Conservation (phyloP, 2,329 filamentous ascomycete genomes). For the Ascochyta viciae-villosae region DNA sequence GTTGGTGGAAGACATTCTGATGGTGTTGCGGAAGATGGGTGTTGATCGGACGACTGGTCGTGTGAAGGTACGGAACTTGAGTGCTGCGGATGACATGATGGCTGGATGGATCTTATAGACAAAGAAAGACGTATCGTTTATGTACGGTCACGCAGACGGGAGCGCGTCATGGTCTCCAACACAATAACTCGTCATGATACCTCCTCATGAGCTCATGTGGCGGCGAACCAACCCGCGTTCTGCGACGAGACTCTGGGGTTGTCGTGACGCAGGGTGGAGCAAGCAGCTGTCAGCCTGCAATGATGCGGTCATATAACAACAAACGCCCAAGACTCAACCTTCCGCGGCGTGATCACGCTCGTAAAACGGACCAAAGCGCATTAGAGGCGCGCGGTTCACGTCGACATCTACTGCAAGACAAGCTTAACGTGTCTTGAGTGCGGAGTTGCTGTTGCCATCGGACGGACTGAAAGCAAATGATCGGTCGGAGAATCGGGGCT, state of each 20-base stretch:
- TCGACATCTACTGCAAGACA: slow-evolving; percentile 3
- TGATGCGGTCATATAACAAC: slow-evolving; percentile 17
- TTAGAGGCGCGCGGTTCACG: slow-evolving; percentile 1
- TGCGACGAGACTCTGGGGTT: slow-evolving; percentile 3
- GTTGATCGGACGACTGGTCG: slow-evolving; percentile 24
- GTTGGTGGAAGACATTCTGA: slow-evolving; percentile 42
- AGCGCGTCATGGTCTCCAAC: slow-evolving; percentile 1
- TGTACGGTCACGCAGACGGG: slow-evolving; percentile 7
- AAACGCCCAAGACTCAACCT: not conserved
- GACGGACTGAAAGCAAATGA: not conserved
- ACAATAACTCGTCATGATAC: slow-evolving; percentile 5
- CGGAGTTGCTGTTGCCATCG: slow-evolving; percentile 1
- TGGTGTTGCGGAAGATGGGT: slow-evolving; percentile 22
- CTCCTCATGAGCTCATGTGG: slow-evolving; percentile 9
- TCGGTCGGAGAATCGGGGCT: slow-evolving; percentile 1
- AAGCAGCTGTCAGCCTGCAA: slow-evolving; percentile 9
- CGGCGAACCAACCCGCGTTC: slow-evolving; percentile 2
- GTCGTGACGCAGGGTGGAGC: slow-evolving; percentile 3
- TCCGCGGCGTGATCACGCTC: not conserved
- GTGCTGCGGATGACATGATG: slow-evolving; percentile 29
- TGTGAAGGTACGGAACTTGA: slow-evolving; percentile 29
- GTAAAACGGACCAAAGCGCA: not conserved
- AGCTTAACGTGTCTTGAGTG: not conserved
- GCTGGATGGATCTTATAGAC: slow-evolving; percentile 14
- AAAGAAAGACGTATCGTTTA: slow-evolving; percentile 7